Conservation (phyloP, 1,284 basidiomycete species). For the Pseudozyma tsukubaensis region DNA sequence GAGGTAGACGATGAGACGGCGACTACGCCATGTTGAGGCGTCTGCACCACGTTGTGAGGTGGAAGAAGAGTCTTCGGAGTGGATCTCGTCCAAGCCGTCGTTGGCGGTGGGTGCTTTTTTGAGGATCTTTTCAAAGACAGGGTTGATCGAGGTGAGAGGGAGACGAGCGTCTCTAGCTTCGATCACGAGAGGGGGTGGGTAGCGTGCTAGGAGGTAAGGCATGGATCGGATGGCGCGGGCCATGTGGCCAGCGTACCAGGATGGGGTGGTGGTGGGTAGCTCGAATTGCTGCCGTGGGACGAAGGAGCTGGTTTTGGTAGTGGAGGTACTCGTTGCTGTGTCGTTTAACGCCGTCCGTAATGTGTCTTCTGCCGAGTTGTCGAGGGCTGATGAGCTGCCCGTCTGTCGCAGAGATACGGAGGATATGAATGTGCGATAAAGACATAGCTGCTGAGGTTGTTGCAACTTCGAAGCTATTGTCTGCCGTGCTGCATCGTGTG, state of each 20-base stretch:
- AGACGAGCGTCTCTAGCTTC: conserved; percentile 93
- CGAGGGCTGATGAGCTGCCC: background rate
- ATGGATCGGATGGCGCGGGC: conserved; percentile 63
- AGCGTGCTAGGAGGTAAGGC: conserved; percentile 75
- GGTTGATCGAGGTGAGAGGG: conserved; percentile 92
- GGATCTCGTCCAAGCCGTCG: conserved; percentile 20
- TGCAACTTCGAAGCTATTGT: background rate
- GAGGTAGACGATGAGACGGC: conserved; percentile 87
- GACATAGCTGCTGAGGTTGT: background rate
- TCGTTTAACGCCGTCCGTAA: background rate
- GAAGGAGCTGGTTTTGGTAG: conserved; percentile 47
- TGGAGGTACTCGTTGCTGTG: background rate
- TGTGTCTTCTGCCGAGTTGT: too few species aligned
- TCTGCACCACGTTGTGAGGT: conserved; percentile 50
- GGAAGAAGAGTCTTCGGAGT: background rate
- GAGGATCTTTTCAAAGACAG: conserved; percentile 71
- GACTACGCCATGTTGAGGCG: conserved; percentile 46
- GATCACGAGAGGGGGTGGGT: conserved; percentile 84
- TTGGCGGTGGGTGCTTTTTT: conserved; percentile 58
- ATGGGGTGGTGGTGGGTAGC: conserved; percentile 75
- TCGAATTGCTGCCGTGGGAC: conserved; percentile 69
- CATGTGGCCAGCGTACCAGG: conserved; percentile 99
- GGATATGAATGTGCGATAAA: background rate
- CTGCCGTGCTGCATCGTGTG: background rate
- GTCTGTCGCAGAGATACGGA: background rate